A percentile compares a stretch with the other conserved stretches of the same genome.
Conservation (phyloP, 306 rosid genomes). For the Sechiopsis laciniata region DNA sequence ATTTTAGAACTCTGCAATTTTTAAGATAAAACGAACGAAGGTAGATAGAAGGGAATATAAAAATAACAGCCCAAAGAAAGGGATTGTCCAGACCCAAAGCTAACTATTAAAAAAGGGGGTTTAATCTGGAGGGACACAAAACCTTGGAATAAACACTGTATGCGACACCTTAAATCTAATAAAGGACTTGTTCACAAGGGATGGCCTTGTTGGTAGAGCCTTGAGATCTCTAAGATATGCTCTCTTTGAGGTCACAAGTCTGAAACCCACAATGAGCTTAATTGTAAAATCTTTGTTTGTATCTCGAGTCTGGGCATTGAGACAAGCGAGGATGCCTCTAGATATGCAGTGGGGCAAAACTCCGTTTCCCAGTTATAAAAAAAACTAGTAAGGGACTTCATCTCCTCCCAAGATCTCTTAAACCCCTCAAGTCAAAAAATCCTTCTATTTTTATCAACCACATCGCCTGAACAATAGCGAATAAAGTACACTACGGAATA, state of each 20-base stretch:
- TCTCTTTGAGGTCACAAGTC: too few species aligned
- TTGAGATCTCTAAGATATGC: too few species aligned
- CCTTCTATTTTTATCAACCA: not conserved
- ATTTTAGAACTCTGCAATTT: not conserved
- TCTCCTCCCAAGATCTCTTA: not conserved
- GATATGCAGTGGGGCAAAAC: too few species aligned
- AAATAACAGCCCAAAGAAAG: not conserved
- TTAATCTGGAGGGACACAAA: not conserved
- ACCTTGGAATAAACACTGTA: not conserved
- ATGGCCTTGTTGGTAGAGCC: too few species aligned
- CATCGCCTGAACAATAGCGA: not conserved
- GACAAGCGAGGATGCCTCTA: too few species aligned
- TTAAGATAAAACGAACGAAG: not conserved
- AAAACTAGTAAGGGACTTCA: not conserved
- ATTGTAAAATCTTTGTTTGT: too few species aligned
- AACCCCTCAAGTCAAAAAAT: not conserved
- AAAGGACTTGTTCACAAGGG: too few species aligned
- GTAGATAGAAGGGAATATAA: too few species aligned
- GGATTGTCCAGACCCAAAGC: not conserved
- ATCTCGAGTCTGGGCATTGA: too few species aligned
- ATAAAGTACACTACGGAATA: not conserved
- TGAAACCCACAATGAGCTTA: too few species aligned
- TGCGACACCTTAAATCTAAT: not conserved
- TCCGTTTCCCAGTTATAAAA: too few species aligned
- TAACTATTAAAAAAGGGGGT: not conserved